These are phyloP conservation scores for Chalara sp. DNA, from an alignment of 2,329 filamentous ascomycete genomes.

Conservation along the genomic window DNA sequence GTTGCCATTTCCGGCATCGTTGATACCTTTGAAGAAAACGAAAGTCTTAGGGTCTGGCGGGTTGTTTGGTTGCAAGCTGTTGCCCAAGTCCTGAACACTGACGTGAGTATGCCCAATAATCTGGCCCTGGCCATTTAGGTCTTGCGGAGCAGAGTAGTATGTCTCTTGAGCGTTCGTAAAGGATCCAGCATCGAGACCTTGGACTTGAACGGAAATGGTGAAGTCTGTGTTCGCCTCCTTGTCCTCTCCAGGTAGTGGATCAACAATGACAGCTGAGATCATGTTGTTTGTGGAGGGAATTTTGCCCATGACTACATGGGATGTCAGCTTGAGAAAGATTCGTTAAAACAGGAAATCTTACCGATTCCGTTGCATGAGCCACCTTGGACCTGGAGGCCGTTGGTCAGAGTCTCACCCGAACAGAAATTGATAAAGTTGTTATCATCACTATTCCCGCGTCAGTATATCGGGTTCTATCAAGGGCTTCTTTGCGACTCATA, in stretches of 20 bases:
- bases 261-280: conserved; percentile 24
- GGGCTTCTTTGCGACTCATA: background rate
- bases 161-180: conserved; percentile 33
- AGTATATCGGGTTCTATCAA: background rate
- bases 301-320: conserved; percentile 23
- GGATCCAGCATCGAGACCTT: conserved; percentile 29
- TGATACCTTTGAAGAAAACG: conserved; percentile 36
- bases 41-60: conserved; percentile 27
- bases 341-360: conserved; percentile 6
- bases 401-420: conserved; percentile 39
- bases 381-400: conserved; percentile 47
- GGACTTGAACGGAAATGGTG: conserved; percentile 28
- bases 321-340: background rate
- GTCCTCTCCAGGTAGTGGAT: conserved; percentile 14
- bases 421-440: conserved; percentile 24
- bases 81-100: conserved; percentile 32
- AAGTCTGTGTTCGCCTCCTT: conserved; percentile 19
- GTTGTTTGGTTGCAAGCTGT: conserved; percentile 22
- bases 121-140: conserved; percentile 23
- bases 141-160: conserved; percentile 34
- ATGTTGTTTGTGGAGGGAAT: conserved; percentile 25
- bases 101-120: conserved; percentile 34
- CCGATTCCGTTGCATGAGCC: conserved; percentile 52
- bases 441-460: background rate
- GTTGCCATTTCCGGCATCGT: conserved; percentile 32